phyloP scores from a whole-genome alignment of 2,329 filamentous ascomycete species.

The Penicillium sp. region DNA sequence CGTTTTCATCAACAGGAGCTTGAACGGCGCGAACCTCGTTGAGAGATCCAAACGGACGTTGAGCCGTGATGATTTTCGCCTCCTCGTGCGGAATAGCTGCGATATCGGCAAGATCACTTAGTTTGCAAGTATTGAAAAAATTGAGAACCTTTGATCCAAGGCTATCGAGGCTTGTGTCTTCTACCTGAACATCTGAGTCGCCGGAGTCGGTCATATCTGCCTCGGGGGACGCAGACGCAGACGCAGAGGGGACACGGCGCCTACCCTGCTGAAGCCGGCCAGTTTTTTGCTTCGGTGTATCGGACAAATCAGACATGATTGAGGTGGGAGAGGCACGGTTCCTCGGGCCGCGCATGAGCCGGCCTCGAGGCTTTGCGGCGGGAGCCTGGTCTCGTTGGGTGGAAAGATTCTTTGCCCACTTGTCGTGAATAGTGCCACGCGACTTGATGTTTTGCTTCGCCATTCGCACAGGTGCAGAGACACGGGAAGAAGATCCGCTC shows the following conservation, averaged over 20 bases:
- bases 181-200: conserved; percentile 40
- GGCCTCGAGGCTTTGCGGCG: conserved; percentile 32
- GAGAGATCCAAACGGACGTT: conserved; percentile 67
- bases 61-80: conserved; percentile 62
- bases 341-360: conserved; percentile 37
- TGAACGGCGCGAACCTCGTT: conserved; percentile 62
- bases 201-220: conserved; percentile 42
- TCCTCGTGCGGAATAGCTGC: conserved; percentile 66
- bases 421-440: conserved; percentile 54
- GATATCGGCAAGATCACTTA: conserved; percentile 73
- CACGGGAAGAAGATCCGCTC: conserved; percentile 19
- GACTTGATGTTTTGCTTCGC: conserved; percentile 52
- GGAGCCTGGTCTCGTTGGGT: conserved; percentile 14
- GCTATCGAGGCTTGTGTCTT: conserved; percentile 38
- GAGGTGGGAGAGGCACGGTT: conserved; percentile 24
- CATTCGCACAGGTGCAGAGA: conserved; percentile 10
- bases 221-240: conserved; percentile 34
- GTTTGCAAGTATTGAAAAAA: conserved; percentile 75
- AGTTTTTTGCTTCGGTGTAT: conserved; percentile 26
- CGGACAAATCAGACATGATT: conserved; percentile 11
- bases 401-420: conserved; percentile 48
- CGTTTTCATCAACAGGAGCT: conserved; percentile 36
- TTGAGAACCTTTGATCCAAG: conserved; percentile 59
- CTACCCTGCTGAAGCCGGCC: conserved; percentile 48
- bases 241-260: conserved; percentile 28